These are phyloP conservation scores for Dactylella cylindrospora DNA, from an alignment of 2,329 filamentous ascomycete species.

Conservation along the genomic window DNA sequence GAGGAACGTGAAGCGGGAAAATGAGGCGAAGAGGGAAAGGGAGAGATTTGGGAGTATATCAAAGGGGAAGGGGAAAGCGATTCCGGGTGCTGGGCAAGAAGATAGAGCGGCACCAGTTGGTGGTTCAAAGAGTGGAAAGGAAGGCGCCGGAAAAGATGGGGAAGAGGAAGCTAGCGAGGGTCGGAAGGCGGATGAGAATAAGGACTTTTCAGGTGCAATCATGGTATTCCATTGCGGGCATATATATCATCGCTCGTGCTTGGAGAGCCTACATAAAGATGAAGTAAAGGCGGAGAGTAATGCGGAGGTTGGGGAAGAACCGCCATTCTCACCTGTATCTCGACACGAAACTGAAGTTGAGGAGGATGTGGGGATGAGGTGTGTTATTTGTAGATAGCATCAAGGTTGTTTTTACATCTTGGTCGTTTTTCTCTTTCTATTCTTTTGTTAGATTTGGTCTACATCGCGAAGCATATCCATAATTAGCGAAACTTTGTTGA, in stretches of 20 bases:
- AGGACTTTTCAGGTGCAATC: constrained; percentile 34
- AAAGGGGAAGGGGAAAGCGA: constrained; percentile 53
- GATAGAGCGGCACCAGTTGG: constrained; percentile 1
- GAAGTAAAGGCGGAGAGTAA: constrained; percentile 11
- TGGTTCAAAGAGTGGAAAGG: constrained; percentile 1
- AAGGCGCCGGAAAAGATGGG: constrained; percentile 10
- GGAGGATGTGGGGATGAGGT: constrained; percentile 23
- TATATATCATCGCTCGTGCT: constrained; percentile 47
- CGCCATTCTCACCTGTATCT: constrained; percentile 25
- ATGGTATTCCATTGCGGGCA: constrained; percentile 48
- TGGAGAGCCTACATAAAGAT: constrained; percentile 45
- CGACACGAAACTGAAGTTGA: constrained; percentile 34
- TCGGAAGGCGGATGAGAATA: constrained; percentile 1
- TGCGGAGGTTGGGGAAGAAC: constrained; percentile 8
- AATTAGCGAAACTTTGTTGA: no score
- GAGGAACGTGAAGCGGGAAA: constrained; percentile 19
- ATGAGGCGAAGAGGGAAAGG: constrained; percentile 53
- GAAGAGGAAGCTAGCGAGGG: constrained; percentile 1
- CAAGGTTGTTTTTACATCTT: no score
- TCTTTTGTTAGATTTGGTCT: no score
- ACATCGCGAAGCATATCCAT: no score
- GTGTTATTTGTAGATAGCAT: constrained; percentile 40
- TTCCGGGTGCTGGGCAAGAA: constrained; percentile 2
- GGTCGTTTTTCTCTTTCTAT: no score
- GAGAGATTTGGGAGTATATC: constrained; percentile 54